Evolutionary conservation across 2,329 filamentous ascomycete species (phyloP), one percentile per base, ranked within the genome.

Genomic region (Fusarium praegraminearum): DNA sequence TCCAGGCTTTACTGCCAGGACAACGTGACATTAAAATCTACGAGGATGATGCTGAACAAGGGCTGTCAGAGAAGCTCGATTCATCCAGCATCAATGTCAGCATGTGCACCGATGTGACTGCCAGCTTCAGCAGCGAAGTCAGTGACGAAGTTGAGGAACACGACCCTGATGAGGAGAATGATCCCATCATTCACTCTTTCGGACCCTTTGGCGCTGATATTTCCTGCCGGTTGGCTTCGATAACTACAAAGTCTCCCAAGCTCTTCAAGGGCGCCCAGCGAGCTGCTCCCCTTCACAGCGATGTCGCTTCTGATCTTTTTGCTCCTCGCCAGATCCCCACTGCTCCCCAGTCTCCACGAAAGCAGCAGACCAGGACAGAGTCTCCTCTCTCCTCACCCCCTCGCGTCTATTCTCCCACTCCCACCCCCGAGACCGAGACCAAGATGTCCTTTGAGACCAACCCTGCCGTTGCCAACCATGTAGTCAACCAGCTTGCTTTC

Each of bases 401-500:
- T 18, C 66, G 70, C 10, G 46, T 65, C 33, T 51, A 60, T 20
- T 65, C 73, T 33, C 74, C 73, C 22, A 60, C 72, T 41, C 73
- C 72, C 18, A 66, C 70, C 20, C 67, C 71, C 10, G 69, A 71
- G 28, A 64, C 57, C 15, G 68, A 71, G 26, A 60, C 57, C 44
- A 70, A 73, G 58, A 73, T 75, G 66, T 47, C 69, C 10, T 68
- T 78, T 22, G 78, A 80, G 52, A 75, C 83, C 43, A 80, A 84
- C 56, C 79, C 81, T 22, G 70, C 78, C 32, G 78, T 96, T 69
- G 87, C 87, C 74, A 97, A 98, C 79, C 96, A 99, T 77, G 90
- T 97, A 67, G 87, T 96, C 78, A 98, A 98, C 80, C 96, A 99
- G 81, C 88, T 99, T 32, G 96, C 96, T 33, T 99, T 93, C 80